These are phyloP conservation scores for Fusarium pseudograminearum DNA, from an alignment of 2,329 filamentous ascomycete species.

Conservation along the genomic window DNA sequence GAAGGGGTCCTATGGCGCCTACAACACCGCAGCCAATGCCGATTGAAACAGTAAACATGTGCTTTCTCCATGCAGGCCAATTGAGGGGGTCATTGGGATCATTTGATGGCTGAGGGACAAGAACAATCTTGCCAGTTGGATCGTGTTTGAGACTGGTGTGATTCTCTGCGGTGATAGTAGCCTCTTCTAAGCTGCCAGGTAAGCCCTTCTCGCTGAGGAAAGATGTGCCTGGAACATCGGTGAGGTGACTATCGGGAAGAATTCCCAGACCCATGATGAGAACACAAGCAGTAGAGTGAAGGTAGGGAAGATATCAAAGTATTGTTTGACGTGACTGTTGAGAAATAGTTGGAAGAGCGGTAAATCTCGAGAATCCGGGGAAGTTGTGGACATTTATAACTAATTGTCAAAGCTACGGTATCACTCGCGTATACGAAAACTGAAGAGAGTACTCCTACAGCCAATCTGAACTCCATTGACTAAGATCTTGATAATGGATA, in stretches of 20 bases:
- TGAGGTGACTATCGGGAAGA: background rate
- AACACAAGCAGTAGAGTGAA: rapidly evolving
- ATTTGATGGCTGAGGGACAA: background rate
- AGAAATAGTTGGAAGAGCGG: no score
- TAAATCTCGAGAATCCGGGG: no score
- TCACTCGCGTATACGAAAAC: background rate
- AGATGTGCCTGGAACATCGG: background rate
- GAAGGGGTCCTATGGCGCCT: constrained; percentile 7
- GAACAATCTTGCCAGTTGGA: constrained; percentile 3
- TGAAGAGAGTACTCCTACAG: background rate
- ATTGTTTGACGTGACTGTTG: background rate
- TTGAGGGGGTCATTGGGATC: constrained; percentile 9
- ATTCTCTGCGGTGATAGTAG: rapidly evolving
- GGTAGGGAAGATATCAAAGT: rapidly evolving
- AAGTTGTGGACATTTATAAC: background rate
- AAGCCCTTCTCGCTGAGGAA: constrained; percentile 1
- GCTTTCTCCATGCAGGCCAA: constrained; percentile 8
- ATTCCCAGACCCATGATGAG: background rate
- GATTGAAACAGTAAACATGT: constrained; percentile 1
- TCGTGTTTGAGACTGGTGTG: background rate
- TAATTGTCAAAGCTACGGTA: rapidly evolving
- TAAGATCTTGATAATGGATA: background rate
- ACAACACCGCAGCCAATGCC: background rate
- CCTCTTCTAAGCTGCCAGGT: background rate
- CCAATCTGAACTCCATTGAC: background rate